Conservation (phyloP, 2,329 filamentous ascomycete genomes). For the Clarireedia monteithiana region DNA sequence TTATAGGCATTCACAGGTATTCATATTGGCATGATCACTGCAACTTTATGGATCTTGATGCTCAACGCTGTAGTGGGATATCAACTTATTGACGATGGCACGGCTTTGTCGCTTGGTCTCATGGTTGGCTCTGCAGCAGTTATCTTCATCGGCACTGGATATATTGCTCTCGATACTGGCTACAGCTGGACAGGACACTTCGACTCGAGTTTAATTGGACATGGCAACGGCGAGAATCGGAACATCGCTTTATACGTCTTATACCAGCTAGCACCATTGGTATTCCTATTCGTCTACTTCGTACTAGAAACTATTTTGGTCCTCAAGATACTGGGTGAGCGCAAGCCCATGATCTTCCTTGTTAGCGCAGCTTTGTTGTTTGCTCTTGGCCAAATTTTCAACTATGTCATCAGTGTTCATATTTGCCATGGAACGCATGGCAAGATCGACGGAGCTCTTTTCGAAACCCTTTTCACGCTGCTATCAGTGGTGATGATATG, state of each 20-base stretch:
- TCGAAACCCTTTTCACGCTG: slow-evolving; percentile 88
- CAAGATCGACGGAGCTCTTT: slow-evolving; percentile 87
- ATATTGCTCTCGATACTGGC: slow-evolving; percentile 90
- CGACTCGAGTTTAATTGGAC: slow-evolving; percentile 44
- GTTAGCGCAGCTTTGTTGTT: slow-evolving; percentile 69
- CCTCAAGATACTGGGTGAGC: slow-evolving; percentile 76
- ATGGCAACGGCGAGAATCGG: slow-evolving; percentile 42
- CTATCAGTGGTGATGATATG: slow-evolving; percentile 76
- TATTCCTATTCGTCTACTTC: slow-evolving; percentile 86
- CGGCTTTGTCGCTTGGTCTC: slow-evolving; percentile 70
- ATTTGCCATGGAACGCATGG: slow-evolving; percentile 78
- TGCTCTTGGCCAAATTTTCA: slow-evolving; percentile 88
- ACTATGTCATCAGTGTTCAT: slow-evolving; percentile 86
- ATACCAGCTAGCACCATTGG: slow-evolving; percentile 80
- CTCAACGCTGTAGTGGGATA: slow-evolving; percentile 90
- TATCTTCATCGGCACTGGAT: slow-evolving; percentile 84
- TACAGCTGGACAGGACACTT: slow-evolving; percentile 80
- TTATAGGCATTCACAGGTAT: slow-evolving; percentile 75
- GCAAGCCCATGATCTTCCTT: slow-evolving; percentile 87
- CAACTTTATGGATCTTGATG: slow-evolving; percentile 84
- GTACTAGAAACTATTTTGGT: slow-evolving; percentile 78
- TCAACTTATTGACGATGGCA: slow-evolving; percentile 90
- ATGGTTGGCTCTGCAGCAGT: slow-evolving; percentile 61
- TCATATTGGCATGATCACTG: slow-evolving; percentile 82
- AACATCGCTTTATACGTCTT: slow-evolving; percentile 87